Base-by-base conservation (phyloP, 2,329 filamentous ascomycete species). In the Metarhizium rileyi region DNA sequence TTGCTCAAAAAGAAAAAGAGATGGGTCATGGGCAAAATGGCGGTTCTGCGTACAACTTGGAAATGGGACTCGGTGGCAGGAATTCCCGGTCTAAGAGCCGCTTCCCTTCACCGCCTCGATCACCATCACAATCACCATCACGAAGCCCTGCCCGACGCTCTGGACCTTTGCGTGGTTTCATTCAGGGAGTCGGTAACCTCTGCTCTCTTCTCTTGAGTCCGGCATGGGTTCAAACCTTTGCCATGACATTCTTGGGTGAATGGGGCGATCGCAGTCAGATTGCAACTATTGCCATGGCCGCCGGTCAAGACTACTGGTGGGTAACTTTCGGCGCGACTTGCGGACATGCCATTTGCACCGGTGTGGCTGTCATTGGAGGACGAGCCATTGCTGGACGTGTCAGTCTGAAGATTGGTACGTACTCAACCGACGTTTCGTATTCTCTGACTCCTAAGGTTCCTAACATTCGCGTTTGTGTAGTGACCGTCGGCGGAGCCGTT, bases 211-310 rank as follows among this genome's bases (percentile, higher is more conserved):
- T 98, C 4, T 76, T 98, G 36, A 95, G 88, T 67, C 93, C 93
- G 1, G 93, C 90, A 1, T 98, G 93, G 93, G 93, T 98, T 14
- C 91, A 97, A 70, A 98, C 93, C 0, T 98, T 98, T 64, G 81
- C 94, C 59, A 98, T 98, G 93, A 98, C 93, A 2, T 98, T 98
- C 70, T 72, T 98, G 27, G 93, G 93, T 38, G 93, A 98, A 67
- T 98, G 93, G 93, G 93, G 93, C 50, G 93, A 98, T 63, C 83
- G 93, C 57, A 95, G 88, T 65, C 93, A 98, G 71, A 97, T 98
- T 61, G 93, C 93, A 22, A 98, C 93, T 0, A 95, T 98, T 63
- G 93, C 93, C 48, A 98, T 98, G 93, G 93, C 93, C 46, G 91
- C 93, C 30, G 93, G 93, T 20, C 88, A 95, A 67, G 93, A 98